Evolutionary conservation across 768 basidiomycete species (phyloP), one percentile per base, ranked within the genome.

Genomic region (Phlegmacium glaucopus): DNA sequence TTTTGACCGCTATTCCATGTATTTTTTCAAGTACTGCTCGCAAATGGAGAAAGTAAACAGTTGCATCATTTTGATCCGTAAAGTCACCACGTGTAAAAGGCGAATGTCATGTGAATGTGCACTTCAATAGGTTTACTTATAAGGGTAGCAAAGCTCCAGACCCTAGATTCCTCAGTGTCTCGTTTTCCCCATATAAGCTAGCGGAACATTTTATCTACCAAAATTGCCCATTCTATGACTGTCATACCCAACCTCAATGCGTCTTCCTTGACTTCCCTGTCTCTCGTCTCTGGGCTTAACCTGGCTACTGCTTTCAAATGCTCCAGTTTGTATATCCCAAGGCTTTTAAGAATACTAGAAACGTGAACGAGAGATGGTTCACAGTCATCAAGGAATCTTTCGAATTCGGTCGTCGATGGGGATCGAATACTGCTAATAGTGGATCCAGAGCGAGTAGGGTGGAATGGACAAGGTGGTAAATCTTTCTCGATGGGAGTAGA

Each of bases 151-250:
- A 5, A 2, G 22, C 5, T 22, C 5, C 22, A 22, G 22, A 3
- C 3, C 22, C 5, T n/a, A n/a, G n/a, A n/a, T 22, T 22, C 2
- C 22, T 22, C 22, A 22, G 22, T 22, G 22, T 5, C 5, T 22
- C 22, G 22, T 2, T 5, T 22, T 5, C 22, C 22, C 22, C 22
- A 22, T 22, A 5, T 22, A 22, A 22, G 22, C 22, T 22, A 22
- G 22, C 5, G 22, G 22, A 22, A 78, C 52, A 87, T 60, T 57
- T 69, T 79, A 63, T 89, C 87, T 48, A 89, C 62, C 55, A 89
- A 68, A 56, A 88, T 84, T 16, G 87, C 87, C 87, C 87, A 89
- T 56, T 89, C 87, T 66, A 89, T 70, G 7, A 86, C 72, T 1
- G 85, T 87, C 42, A 89, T 70, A 1, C 87, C 87, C 55, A 77